phyloP scores from a whole-genome alignment of 2,329 filamentous ascomycete genomes.

The Fusarium euwallaceae region DNA sequence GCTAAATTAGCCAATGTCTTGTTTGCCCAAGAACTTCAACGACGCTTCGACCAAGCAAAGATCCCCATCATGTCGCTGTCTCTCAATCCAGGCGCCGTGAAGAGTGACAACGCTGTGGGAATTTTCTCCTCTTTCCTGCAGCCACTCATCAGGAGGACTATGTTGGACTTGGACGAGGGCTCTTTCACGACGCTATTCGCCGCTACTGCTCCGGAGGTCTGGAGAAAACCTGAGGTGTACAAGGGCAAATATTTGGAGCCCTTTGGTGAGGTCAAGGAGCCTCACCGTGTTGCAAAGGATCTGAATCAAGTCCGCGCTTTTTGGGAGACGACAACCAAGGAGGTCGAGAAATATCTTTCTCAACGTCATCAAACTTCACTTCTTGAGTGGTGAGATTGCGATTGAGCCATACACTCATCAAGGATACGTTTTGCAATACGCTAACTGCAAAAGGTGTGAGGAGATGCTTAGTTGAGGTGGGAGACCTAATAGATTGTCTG shows the following conservation, averaged over 20 bases:
- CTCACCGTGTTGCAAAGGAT: background rate
- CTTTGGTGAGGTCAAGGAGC: background rate
- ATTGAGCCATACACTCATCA: background rate
- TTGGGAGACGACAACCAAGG: background rate
- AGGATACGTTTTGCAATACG: background rate
- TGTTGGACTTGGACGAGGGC: background rate
- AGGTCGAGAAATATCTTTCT: background rate
- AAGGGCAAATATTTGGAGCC: background rate
- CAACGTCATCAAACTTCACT: background rate
- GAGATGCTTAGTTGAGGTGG: background rate
- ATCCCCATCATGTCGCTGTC: background rate
- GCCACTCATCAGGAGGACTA: background rate
- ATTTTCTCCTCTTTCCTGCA: background rate
- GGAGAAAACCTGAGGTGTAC: background rate
- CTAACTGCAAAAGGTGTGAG: background rate
- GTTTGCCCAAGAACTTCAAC: conserved; percentile 3
- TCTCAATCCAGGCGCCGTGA: background rate
- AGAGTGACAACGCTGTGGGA: background rate
- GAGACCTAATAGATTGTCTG: background rate
- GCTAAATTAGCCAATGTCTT: conserved; percentile 1
- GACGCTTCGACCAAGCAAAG: background rate
- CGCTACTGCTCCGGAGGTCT: conserved; percentile 2
- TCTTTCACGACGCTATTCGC: conserved; percentile 6
- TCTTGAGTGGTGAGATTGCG: background rate
- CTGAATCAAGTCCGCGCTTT: background rate